Evolutionary conservation across 768 basidiomycete species (phyloP), one percentile per base, ranked within the genome.

Genomic region (Leucosporidium yakuticum): DNA sequence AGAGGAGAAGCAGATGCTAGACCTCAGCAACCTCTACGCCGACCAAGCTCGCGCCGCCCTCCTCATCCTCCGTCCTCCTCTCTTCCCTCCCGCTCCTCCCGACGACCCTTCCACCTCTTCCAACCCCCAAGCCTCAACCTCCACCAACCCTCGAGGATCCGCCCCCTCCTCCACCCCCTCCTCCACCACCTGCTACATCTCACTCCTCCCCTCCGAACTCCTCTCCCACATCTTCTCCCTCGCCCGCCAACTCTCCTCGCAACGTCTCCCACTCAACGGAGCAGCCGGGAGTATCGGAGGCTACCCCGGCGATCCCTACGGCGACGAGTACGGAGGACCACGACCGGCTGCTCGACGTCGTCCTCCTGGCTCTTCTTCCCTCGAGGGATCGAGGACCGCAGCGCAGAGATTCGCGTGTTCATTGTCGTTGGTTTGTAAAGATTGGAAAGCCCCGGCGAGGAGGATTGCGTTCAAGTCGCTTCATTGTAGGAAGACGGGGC

Each of bases 201-300:
- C 25, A 21, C 51, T n/a, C 27, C 62, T 67, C 34, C 66, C 66
- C 0, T 20, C 34, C 25, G 66, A 67, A 21, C 25, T 67, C 50
- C 48, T 67, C 56, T n/a, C 58, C 39, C 32, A 23, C 34, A 60
- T 67, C 34, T 27, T 67, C 50, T 36, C 27, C 11, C 49, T 63
- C 57, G 66, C 61, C 9, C 62, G 58, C 29, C 3, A 20, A 2
- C 49, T 29, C 14, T 57, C 62, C 7, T 29, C 31, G 4, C 23
- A 29, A 14, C 53, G 49, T 20, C 32, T 4, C 21, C 4, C 39
- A 12, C 62, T 36, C 53, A 25, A 36, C 63, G 36, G 14, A 12
- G 3, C 31, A n/a, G 4, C 20, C 19, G 12, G 53, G 12, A 27
- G 31, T 15, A 44, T 44, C 39, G 39, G 39, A 7, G 39, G 39